phyloP scores from a whole-genome alignment of 75 land plant genomes.

The Sequoia sempervirens region DNA sequence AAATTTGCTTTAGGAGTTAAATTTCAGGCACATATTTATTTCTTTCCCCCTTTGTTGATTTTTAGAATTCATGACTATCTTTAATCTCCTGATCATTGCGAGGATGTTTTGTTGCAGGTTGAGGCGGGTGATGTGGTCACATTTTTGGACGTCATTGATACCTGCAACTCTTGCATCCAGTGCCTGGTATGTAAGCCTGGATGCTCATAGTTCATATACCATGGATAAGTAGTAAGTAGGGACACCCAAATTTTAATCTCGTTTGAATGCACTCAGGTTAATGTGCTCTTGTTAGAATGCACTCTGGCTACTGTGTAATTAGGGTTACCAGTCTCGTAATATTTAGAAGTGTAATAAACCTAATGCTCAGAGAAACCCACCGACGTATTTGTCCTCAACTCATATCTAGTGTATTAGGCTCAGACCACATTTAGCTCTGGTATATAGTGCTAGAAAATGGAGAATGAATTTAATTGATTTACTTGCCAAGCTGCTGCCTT shows the following conservation, averaged over 20 bases:
- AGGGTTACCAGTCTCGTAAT: not conserved
- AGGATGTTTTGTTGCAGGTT: constrained; percentile 15
- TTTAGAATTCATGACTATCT: not conserved
- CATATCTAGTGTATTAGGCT: not conserved
- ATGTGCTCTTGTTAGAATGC: not conserved
- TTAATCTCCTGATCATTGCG: not conserved
- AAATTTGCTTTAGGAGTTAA: too few relatives aligned
- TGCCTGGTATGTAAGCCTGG: constrained; percentile 32
- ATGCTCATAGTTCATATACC: not conserved
- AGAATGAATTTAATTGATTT: not conserved
- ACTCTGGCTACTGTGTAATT: not conserved
- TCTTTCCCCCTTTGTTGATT: not conserved
- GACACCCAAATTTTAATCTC: not conserved
- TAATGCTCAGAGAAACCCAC: not conserved
- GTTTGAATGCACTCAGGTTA: not conserved
- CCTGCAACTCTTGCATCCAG: constrained; percentile 42
- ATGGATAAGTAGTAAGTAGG: not conserved
- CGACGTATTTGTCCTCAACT: not conserved
- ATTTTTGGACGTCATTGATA: constrained; percentile 45
- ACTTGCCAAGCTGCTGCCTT: not conserved
- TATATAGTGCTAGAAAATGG: not conserved
- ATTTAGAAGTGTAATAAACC: not conserved
- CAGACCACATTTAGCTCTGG: not conserved
- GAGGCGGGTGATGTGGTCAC: constrained; percentile 37
- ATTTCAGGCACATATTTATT: not conserved